Evolutionary conservation across 148 eudicot species (phyloP).

Genomic region (Fallopia convolvulus): DNA sequence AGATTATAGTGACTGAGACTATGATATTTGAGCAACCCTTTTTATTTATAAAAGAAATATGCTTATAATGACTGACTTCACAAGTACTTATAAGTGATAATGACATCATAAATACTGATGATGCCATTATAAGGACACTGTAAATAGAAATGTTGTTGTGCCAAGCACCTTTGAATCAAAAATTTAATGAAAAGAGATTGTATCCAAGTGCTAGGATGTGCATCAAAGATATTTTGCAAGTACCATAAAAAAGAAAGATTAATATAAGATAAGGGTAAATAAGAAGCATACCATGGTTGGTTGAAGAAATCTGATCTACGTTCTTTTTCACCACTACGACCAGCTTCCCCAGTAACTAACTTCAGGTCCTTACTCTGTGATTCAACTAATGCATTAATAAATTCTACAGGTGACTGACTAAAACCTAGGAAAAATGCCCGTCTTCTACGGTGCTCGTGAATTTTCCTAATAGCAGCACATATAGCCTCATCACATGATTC

Average conservation of each 20-base stretch:
- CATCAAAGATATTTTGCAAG: neutral
- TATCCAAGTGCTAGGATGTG: neutral
- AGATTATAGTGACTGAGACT: neutral
- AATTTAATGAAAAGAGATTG: neutral
- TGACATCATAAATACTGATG: too few relatives aligned
- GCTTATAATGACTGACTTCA: too few relatives aligned
- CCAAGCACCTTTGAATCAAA: neutral
- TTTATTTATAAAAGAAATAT: too few relatives aligned
- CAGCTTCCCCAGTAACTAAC: conserved; percentile 63
- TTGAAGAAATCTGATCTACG: conserved; percentile 78
- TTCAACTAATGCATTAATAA: conserved; percentile 73
- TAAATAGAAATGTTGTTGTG: too few relatives aligned
- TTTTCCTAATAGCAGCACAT: conserved; percentile 73
- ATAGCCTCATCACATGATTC: conserved; percentile 85
- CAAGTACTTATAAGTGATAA: too few relatives aligned
- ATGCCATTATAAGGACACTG: too few relatives aligned
- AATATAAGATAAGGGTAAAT: neutral
- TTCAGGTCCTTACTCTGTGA: conserved; percentile 88
- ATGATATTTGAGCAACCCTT: too few relatives aligned
- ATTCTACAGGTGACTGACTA: conserved; percentile 91
- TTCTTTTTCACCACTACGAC: conserved; percentile 76
- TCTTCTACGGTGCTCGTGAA: conserved; percentile 78
- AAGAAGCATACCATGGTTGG: conserved; percentile 69
- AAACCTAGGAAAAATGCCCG: conserved; percentile 90
- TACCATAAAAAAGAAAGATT: neutral